phyloP scores from a whole-genome alignment of 345 rosid species.

The Eucalyptus lansdowneana region DNA sequence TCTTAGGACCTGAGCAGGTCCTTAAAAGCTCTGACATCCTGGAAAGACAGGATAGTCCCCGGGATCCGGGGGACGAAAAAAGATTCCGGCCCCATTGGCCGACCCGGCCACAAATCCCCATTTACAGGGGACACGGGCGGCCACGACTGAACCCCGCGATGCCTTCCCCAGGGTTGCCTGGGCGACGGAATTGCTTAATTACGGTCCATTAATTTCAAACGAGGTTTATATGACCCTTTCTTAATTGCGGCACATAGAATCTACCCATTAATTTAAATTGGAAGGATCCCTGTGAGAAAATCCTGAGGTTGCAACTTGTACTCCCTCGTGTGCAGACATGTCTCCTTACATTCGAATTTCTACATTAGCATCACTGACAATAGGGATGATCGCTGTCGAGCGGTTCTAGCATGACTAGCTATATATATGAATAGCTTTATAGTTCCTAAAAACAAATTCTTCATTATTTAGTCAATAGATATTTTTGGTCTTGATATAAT shows the following conservation, averaged over 20 bases:
- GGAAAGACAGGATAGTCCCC: too few species aligned
- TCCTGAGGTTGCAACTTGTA: neutral
- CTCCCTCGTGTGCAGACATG: neutral
- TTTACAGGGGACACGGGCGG: too few species aligned
- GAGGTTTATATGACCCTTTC: neutral
- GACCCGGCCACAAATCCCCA: too few species aligned
- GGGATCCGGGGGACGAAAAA: too few species aligned
- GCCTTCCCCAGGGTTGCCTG: too few species aligned
- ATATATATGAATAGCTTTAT: neutral
- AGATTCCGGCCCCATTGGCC: too few species aligned
- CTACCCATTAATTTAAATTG: neutral
- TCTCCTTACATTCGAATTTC: neutral
- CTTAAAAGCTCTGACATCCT: too few species aligned
- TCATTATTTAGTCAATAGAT: neutral
- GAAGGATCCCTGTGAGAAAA: neutral
- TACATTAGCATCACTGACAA: neutral
- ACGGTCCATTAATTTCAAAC: neutral
- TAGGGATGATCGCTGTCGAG: fast-evolving
- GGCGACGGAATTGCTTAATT: neutral
- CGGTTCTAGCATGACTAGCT: neutral
- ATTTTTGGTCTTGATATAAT: neutral
- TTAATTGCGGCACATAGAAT: neutral
- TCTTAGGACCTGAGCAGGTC: too few species aligned
- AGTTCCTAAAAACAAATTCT: neutral
- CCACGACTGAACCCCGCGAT: too few species aligned